Base-by-base conservation (phyloP, 2,329 filamentous ascomycete species). In the Neofusicoccum sp. region DNA sequence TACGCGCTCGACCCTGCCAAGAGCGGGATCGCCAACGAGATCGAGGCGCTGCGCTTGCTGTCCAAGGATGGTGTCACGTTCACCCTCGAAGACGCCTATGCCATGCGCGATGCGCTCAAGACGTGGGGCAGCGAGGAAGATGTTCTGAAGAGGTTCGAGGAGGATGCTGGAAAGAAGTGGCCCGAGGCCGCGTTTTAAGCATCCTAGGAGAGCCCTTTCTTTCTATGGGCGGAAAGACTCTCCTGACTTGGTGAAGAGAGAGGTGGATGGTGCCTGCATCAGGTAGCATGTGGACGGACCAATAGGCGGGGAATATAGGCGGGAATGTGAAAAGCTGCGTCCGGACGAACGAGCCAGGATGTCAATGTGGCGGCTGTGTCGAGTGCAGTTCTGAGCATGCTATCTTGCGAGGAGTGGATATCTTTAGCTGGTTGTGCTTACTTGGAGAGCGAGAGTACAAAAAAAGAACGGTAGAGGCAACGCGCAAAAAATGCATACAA, bases 1-100 rank as follows among this genome's bases (percentile, higher is more conserved):
- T 83, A 83, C 64, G 68, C 86, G 1, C 77, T 93, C 16, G 85
- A 86, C 41, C 79, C 2, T 79, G 89, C 90, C 70, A 83, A 87
- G 72, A 84, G 87, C 41, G 54, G 54, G 9, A 58, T 58, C 29
- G 54, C 54, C 16, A 58, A 58, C 16, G 44, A 56, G 48, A 52
- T 47, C 28, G 60, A 62, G 33, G 49, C 60, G n/a, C 76, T 93
- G n/a, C 54, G 54, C 41, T 31, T 58, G n/a, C 54, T 58, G 39
- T 58, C 54, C 54, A 70, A 81, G n/a, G 80, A 79, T n/a, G 79
- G 85, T 8, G 75, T 91, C 11, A 76, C 71, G 11, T 78, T 83
- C 44, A 82, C 82, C 6, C 77, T 87, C 31, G 80, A 84, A 45
- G 84, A 89, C 64, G 89, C 87, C 1, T 70, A 82, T 8, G 79